These are phyloP conservation scores for Parmelia sp. DNA, from an alignment of 495 filamentous ascomycete genomes.

Conservation along the genomic window DNA sequence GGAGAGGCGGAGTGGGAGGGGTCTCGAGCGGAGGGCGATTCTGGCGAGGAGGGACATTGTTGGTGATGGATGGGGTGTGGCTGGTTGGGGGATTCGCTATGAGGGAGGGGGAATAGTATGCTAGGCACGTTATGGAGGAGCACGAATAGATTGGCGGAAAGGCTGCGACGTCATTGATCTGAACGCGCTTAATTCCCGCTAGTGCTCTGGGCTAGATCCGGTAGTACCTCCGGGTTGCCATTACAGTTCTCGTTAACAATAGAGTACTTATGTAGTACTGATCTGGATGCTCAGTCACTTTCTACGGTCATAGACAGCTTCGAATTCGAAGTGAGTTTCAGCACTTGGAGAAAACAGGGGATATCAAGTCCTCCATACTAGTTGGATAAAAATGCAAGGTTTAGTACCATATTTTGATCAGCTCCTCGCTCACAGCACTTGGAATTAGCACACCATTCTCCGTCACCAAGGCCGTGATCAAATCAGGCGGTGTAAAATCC, in stretches of 20 bases:
- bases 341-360: not conserved
- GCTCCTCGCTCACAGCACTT: constrained; percentile 67
- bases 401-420: constrained; percentile 77
- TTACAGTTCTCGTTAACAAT: too few relatives aligned
- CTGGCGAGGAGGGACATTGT: constrained; percentile 25
- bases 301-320: not conserved
- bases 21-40: constrained; percentile 13
- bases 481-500: constrained; percentile 80
- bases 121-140: not conserved
- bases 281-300: not conserved
- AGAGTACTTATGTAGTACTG: too few relatives aligned
- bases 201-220: not conserved
- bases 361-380: not conserved
- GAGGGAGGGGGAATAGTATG: not conserved
- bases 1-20: not conserved
- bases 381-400: too few relatives aligned
- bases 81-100: too few relatives aligned
- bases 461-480: constrained; percentile 75
- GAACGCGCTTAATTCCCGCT: not conserved
- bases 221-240: not conserved
- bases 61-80: not conserved
- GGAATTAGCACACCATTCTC: constrained; percentile 70
- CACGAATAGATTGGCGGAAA: not conserved
- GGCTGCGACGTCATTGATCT: not conserved
- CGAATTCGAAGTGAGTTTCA: too few relatives aligned